A percentile compares a stretch with the other conserved stretches of the same genome.
These are phyloP conservation scores for Chalaropsis thielavioides DNA, from an alignment of 2,329 filamentous ascomycete genomes.

Conservation along the genomic window DNA sequence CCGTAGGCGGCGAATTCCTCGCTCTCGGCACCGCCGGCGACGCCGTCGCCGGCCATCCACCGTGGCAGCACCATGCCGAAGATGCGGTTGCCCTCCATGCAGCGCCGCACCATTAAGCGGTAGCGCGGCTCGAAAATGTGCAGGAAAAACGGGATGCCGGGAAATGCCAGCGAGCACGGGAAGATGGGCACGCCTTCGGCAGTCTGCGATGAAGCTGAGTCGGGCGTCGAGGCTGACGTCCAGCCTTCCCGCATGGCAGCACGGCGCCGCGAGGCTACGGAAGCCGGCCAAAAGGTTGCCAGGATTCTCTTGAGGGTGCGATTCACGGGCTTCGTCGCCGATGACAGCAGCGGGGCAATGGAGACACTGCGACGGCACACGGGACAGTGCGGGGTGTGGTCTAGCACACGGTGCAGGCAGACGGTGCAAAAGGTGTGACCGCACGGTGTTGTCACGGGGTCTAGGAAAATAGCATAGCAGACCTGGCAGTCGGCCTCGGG, in stretches of 20 bases:
- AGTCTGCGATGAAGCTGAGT: conserved; percentile 34
- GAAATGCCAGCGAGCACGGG: conserved; percentile 68
- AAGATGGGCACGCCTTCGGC: conserved; percentile 48
- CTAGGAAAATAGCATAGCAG: conserved; percentile 67
- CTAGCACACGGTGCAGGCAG: conserved; percentile 61
- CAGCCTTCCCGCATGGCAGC: conserved; percentile 37
- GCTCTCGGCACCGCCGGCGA: conserved; percentile 21
- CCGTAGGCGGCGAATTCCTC: conserved; percentile 55
- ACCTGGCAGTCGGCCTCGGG: conserved; percentile 76
- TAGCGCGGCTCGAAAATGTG: conserved; percentile 92
- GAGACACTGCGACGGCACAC: conserved; percentile 56
- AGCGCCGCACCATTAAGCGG: conserved; percentile 72
- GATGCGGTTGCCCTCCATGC: conserved; percentile 54
- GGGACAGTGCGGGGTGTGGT: conserved; percentile 66
- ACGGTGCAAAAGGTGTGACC: conserved; percentile 80
- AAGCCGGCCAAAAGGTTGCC: conserved; percentile 52
- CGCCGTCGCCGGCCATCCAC: conserved; percentile 27
- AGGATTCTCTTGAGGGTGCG: conserved; percentile 48
- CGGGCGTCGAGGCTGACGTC: conserved; percentile 33
- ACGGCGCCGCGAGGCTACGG: conserved; percentile 43
- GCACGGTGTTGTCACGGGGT: conserved; percentile 71
- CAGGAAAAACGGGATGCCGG: conserved; percentile 69
- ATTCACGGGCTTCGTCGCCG: conserved; percentile 40
- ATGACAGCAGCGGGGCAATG: conserved; percentile 32
- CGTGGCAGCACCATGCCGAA: conserved; percentile 80